Evolutionary conservation across 176 grass and related monocot species (phyloP).

Genomic region (Triticum dicoccoides): DNA sequence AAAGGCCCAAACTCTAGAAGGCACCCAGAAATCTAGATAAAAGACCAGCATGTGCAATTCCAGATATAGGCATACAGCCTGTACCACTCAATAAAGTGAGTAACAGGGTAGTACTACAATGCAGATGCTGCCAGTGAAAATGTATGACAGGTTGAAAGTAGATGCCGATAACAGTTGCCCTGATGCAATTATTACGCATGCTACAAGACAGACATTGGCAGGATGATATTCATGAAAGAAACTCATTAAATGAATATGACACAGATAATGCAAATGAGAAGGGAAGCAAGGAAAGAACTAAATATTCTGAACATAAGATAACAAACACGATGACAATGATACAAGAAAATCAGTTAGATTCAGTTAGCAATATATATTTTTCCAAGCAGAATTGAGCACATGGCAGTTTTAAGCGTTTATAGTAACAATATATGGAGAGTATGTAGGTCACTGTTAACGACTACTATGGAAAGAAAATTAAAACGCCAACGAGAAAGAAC

Average conservation of each 20-base stretch:
- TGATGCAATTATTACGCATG: not conserved
- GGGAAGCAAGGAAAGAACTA: not conserved
- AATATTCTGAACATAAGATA: not conserved
- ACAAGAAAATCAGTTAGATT: not conserved
- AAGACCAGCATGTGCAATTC: not conserved
- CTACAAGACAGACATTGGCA: not conserved
- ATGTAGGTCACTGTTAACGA: not conserved
- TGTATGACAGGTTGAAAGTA: not conserved
- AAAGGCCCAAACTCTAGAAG: not conserved
- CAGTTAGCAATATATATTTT: not conserved
- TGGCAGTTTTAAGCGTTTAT: not conserved
- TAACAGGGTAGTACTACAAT: not conserved
- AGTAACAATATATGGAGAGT: conserved; percentile 5
- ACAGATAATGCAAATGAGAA: not conserved
- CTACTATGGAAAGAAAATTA: not conserved
- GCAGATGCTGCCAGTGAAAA: not conserved
- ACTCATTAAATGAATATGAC: not conserved
- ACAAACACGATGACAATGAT: not conserved
- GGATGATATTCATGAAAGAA: not conserved
- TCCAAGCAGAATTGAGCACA: not conserved
- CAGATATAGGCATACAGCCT: not conserved
- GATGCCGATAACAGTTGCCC: not conserved
- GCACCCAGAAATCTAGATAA: not conserved
- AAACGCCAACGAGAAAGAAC: not conserved
- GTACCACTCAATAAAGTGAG: not conserved